Base-by-base conservation (phyloP, 2,329 filamentous ascomycete genomes). In the Lachnellula hyalina region DNA sequence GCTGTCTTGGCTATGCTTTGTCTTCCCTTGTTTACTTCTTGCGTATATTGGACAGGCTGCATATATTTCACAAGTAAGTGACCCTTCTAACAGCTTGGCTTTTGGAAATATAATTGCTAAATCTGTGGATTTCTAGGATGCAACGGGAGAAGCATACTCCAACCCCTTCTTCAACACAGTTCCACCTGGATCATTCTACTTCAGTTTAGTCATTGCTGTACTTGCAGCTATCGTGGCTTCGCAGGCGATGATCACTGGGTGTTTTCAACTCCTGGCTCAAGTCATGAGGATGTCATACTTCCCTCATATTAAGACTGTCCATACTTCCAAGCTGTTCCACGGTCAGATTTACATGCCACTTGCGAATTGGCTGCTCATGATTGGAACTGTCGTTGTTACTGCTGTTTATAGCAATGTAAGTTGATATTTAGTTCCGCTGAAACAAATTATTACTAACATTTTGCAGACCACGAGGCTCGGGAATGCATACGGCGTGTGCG, bases 261-360 rank as follows among this genome's bases (percentile, higher is more conserved):
- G 84, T 0, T 91, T 91, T 60, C 86, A 89, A 70, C 61, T 67
- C 1, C 72, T 88, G n/a, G 77, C 80, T 1, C 86, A 90, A 70
- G 79, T 90, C 58, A 90, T 90, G 84, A 86, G 56, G 55, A 71
- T 83, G 52, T 65, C 63, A 12, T 92, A 91, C 68, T 90, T 89
- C 59, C 89, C 89, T 0, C 87, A 90, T 58, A 84, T 92, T 67
- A 84, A 86, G 62, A 77, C 87, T 4, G 77, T 87, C 1, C 87
- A 91, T 65, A 90, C 87, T 0, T 88, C 84, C 5, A 80, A 77
- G 36, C 77, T 72, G 2, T 89, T 89, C 60, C 83, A 90, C 62
- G 86, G 86, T 2, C 88, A 93, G 65, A 75, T 92, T 0, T 92
- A 90, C 63, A 83, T 93, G 15, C 88, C 88, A 0, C 72, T 88